phyloP scores from a whole-genome alignment of 2,329 filamentous ascomycete species.

The Aspergillus hortae region DNA sequence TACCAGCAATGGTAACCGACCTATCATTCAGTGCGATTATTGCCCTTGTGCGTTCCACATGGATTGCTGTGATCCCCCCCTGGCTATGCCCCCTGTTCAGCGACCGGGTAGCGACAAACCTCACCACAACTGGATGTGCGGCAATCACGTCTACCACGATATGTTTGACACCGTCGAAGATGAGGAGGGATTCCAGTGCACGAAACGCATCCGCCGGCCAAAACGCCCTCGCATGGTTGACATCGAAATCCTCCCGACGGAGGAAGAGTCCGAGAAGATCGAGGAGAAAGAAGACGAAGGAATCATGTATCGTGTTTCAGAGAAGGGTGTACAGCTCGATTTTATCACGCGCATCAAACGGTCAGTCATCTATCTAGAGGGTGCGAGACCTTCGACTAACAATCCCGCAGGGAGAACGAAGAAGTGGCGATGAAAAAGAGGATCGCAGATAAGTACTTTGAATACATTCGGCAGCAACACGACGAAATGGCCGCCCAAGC shows the following conservation, averaged over 20 bases:
- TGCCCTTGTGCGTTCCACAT: constrained; percentile 85
- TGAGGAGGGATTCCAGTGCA: constrained; percentile 49
- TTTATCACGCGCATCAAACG: constrained; percentile 64
- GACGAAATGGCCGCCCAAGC: constrained; percentile 24
- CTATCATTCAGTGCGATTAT: constrained; percentile 81
- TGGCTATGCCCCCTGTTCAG: constrained; percentile 70
- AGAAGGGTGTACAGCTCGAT: constrained; percentile 64
- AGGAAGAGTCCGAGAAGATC: constrained; percentile 55
- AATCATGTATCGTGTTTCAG: constrained; percentile 61
- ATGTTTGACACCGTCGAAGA: constrained; percentile 50
- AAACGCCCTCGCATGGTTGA: constrained; percentile 60
- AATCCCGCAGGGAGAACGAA: constrained; percentile 18
- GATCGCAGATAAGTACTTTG: constrained; percentile 18
- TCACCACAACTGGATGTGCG: constrained; percentile 78
- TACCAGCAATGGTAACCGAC: constrained; percentile 59
- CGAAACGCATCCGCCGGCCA: constrained; percentile 31
- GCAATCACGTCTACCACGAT: constrained; percentile 77
- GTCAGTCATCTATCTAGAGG: constrained; percentile 16
- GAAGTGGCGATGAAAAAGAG: constrained; percentile 17
- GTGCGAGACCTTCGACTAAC: constrained; percentile 6
- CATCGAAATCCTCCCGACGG: constrained; percentile 58
- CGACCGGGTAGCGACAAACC: constrained; percentile 48
- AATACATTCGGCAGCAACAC: constrained; percentile 22
- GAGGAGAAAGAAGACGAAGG: constrained; percentile 60
- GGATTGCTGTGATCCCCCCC: constrained; percentile 83